These are phyloP conservation scores for Xylaria grammica DNA, from an alignment of 495 filamentous ascomycete genomes.

Conservation along the genomic window DNA sequence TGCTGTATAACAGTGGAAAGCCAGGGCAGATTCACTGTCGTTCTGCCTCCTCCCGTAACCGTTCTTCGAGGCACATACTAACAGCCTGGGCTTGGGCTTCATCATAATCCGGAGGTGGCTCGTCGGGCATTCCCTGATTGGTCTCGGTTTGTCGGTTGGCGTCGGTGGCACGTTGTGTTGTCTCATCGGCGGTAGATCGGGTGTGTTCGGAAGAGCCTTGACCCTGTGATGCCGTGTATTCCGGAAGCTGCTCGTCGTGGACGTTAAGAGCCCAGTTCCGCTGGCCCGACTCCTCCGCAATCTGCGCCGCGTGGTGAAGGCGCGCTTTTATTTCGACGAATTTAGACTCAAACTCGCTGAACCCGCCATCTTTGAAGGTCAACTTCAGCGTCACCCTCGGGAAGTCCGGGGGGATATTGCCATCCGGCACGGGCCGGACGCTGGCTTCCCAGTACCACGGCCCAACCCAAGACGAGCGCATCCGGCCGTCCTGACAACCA, in stretches of 20 bases:
- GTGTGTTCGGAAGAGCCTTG: slow-evolving; percentile 25
- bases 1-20: neutral
- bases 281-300: slow-evolving; percentile 57
- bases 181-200: slow-evolving; percentile 24
- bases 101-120: slow-evolving; percentile 92
- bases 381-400: slow-evolving; percentile 78
- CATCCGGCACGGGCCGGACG: slow-evolving; percentile 78
- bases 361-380: slow-evolving; percentile 92
- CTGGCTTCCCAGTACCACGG: slow-evolving; percentile 87
- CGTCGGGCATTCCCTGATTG: slow-evolving; percentile 62
- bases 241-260: slow-evolving; percentile 82
- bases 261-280: slow-evolving; percentile 61
- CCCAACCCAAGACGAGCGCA: slow-evolving; percentile 93
- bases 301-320: slow-evolving; percentile 76
- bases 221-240: slow-evolving; percentile 64
- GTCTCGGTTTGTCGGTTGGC: slow-evolving; percentile 27
- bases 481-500: slow-evolving; percentile 84
- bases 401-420: slow-evolving; percentile 81
- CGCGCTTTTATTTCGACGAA: slow-evolving; percentile 88
- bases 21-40: slow-evolving; percentile 35
- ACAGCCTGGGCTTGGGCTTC: slow-evolving; percentile 84
- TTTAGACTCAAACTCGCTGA: slow-evolving; percentile 84
- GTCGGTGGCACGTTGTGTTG: slow-evolving; percentile 22
- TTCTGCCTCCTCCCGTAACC: slow-evolving; percentile 52
- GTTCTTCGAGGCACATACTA: slow-evolving; percentile 53